These are phyloP conservation scores for Westerdykella ornata DNA, from an alignment of 2,329 filamentous ascomycete species.

Conservation along the genomic window DNA sequence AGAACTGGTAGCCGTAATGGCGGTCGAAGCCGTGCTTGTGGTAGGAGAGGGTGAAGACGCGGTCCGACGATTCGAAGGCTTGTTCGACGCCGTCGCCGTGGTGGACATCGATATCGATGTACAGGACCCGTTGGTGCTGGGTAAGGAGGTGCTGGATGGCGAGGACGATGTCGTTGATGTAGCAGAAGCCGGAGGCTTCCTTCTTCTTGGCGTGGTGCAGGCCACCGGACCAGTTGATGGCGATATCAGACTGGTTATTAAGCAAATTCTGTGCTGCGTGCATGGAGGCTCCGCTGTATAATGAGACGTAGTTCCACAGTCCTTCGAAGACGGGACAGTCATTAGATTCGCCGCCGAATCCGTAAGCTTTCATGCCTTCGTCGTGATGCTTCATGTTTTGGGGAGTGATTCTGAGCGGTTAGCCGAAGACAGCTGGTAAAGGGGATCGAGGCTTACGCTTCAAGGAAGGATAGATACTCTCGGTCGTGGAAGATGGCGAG, in stretches of 20 bases:
- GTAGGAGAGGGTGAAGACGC: constrained; percentile 88
- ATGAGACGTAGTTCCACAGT: constrained; percentile 87
- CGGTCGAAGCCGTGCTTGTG: constrained; percentile 82
- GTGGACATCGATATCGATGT: constrained; percentile 91
- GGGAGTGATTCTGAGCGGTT: constrained; percentile 39
- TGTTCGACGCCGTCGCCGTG: constrained; percentile 88
- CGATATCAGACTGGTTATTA: constrained; percentile 83
- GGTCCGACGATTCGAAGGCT: constrained; percentile 81
- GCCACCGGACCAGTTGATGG: constrained; percentile 95
- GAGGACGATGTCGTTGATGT: constrained; percentile 97
- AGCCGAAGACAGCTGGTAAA: constrained; percentile 3
- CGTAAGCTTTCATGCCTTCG: constrained; percentile 57
- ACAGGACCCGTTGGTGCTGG: constrained; percentile 76
- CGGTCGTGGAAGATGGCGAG: constrained; percentile 77
- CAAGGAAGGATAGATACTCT: constrained; percentile 88
- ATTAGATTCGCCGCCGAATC: constrained; percentile 62
- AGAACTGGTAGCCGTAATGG: constrained; percentile 54
- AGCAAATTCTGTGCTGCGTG: constrained; percentile 87
- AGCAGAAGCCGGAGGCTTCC: constrained; percentile 94
- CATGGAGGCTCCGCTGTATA: constrained; percentile 84
- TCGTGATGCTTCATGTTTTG: constrained; percentile 41
- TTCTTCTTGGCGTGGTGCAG: constrained; percentile 93
- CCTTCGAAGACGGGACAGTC: constrained; percentile 97
- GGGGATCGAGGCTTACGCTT: constrained; percentile 19
- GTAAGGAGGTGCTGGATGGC: constrained; percentile 83